phyloP scores from a whole-genome alignment of 2,329 filamentous ascomycete genomes.

The Aspergillus sp. region DNA sequence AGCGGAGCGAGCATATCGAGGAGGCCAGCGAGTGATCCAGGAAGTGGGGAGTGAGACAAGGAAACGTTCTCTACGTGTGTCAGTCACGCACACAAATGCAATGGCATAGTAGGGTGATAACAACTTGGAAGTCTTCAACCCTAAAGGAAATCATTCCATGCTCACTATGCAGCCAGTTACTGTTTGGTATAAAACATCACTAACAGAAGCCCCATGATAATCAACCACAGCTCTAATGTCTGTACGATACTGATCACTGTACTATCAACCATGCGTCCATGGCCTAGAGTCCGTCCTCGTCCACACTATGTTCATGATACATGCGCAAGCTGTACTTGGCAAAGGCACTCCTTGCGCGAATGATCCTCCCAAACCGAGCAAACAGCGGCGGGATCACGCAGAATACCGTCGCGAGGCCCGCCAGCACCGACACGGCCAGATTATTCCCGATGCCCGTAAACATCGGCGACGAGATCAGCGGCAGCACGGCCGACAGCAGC shows the following conservation, averaged over 20 bases:
- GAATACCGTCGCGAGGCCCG: slow-evolving; percentile 39
- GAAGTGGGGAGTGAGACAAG: too few relatives aligned
- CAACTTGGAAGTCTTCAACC: too few relatives aligned
- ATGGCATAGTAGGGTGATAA: too few relatives aligned
- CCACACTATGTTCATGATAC: slow-evolving; percentile 24
- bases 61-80: too few relatives aligned
- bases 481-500: slow-evolving; percentile 37
- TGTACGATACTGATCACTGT: neutral
- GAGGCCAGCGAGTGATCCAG: too few relatives aligned
- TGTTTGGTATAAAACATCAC: too few relatives aligned
- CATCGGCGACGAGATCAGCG: slow-evolving; percentile 41
- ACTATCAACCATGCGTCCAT: neutral
- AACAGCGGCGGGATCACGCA: slow-evolving; percentile 36
- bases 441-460: slow-evolving; percentile 38
- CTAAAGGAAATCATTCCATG: too few relatives aligned
- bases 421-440: slow-evolving; percentile 37
- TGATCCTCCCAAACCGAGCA: slow-evolving; percentile 29
- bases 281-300: neutral
- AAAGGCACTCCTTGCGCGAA: slow-evolving; percentile 35
- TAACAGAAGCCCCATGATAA: too few relatives aligned
- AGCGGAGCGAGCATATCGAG: too few relatives aligned
- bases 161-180: too few relatives aligned
- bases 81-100: too few relatives aligned
- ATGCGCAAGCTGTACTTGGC: slow-evolving; percentile 30
- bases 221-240: neutral